Percentiles rank a stretch among this genome's conserved stretches.
These are phyloP conservation scores for Verticillium tricorpus DNA, from an alignment of 2,329 filamentous ascomycete species.

Conservation along the genomic window DNA sequence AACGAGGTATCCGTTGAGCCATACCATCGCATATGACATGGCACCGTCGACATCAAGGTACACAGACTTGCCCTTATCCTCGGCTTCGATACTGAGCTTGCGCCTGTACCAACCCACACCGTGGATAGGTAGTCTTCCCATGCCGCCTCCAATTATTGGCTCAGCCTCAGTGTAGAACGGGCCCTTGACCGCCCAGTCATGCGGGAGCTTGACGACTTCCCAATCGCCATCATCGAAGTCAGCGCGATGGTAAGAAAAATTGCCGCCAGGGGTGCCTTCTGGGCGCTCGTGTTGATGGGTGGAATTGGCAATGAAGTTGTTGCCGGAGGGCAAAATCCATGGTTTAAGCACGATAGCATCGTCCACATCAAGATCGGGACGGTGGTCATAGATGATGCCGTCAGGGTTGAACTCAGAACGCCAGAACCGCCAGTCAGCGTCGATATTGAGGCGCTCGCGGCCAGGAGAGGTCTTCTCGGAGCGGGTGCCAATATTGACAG, in stretches of 20 bases:
- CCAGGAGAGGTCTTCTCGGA: neutral
- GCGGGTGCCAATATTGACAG: too few relatives aligned
- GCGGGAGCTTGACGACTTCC: conserved; percentile 36
- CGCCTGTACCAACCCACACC: conserved; percentile 51
- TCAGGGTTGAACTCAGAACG: conserved; percentile 31
- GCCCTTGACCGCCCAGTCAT: conserved; percentile 45
- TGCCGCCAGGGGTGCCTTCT: conserved; percentile 19
- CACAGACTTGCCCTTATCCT: conserved; percentile 30
- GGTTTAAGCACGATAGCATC: conserved; percentile 25
- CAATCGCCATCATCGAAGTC: conserved; percentile 35
- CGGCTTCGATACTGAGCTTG: conserved; percentile 24
- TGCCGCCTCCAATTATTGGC: conserved; percentile 29
- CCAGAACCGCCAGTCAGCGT: conserved; percentile 32
- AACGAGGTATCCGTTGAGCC: conserved; percentile 44
- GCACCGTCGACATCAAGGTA: conserved; percentile 47
- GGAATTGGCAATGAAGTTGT: conserved; percentile 30
- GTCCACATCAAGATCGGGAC: conserved; percentile 12
- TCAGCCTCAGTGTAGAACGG: conserved; percentile 33
- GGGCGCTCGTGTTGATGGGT: conserved; percentile 24
- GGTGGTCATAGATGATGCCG: conserved; percentile 21
- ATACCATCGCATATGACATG: conserved; percentile 47
- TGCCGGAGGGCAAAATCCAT: conserved; percentile 36
- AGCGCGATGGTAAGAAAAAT: conserved; percentile 25
- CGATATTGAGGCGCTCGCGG: conserved; percentile 25
- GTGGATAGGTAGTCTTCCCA: conserved; percentile 41